phyloP scores from a whole-genome alignment of 1,284 basidiomycete species.

The Schizophyllum amplum region DNA sequence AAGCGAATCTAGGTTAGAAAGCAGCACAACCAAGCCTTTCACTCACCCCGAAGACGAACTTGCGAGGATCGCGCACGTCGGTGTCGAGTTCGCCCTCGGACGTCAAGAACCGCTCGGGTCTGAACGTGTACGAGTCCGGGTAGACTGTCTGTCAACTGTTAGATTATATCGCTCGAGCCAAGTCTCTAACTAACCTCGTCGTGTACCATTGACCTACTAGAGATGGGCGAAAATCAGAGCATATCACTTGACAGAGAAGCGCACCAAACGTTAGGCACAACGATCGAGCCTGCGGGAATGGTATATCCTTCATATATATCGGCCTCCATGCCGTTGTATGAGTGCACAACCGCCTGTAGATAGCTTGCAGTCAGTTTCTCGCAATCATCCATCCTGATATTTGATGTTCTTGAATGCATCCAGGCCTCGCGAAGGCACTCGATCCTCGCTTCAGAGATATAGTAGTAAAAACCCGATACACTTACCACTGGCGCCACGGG shows the following conservation, averaged over 20 bases:
- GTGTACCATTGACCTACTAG: background rate
- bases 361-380: background rate
- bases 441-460: background rate
- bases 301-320: background rate
- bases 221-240: background rate
- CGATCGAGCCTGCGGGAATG: background rate
- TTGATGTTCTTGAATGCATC: no score
- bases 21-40: background rate
- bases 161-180: no score
- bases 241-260: background rate
- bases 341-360: background rate
- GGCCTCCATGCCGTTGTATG: background rate
- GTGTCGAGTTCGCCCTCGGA: slow-evolving; percentile 21
- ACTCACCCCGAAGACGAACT: slow-evolving; percentile 13
- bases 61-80: slow-evolving; percentile 12
- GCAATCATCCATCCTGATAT: no score
- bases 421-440: no score
- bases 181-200: no score
- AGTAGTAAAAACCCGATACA: background rate
- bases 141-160: no score
- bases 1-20: no score
- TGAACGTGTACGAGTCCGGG: slow-evolving; percentile 20
- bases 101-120: slow-evolving; percentile 22
- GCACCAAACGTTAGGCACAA: slow-evolving; percentile 8
- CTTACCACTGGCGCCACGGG: background rate